Percentiles rank a stretch among this genome's conserved stretches.
These are phyloP conservation scores for Epichloe gansuensis DNA, from an alignment of 2,329 filamentous ascomycete genomes.

Conservation along the genomic window DNA sequence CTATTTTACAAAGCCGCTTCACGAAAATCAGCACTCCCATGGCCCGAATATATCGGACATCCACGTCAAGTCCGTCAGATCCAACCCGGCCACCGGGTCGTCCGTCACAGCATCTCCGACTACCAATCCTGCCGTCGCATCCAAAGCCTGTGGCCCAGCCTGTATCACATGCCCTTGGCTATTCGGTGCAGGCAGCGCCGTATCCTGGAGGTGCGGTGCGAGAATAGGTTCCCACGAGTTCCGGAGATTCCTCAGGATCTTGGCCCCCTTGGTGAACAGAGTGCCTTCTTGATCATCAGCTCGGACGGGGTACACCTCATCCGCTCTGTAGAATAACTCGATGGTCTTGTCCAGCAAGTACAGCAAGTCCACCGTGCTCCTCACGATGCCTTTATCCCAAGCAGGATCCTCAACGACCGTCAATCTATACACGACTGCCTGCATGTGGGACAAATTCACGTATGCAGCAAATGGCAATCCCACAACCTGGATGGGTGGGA, in stretches of 20 bases:
- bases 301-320: constrained; percentile 16
- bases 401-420: constrained; percentile 26
- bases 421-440: constrained; percentile 27
- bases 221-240: constrained; percentile 25
- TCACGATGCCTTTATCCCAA: constrained; percentile 28
- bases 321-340: constrained; percentile 19
- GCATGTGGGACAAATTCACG: constrained; percentile 22
- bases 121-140: constrained; percentile 7
- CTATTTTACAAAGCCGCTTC: not conserved
- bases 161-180: not conserved
- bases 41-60: constrained; percentile 27
- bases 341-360: constrained; percentile 22
- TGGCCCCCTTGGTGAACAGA: constrained; percentile 21
- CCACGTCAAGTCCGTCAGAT: constrained; percentile 25
- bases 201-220: constrained; percentile 13
- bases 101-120: constrained; percentile 8
- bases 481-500: constrained; percentile 18
- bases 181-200: not conserved
- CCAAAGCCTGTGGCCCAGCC: not conserved
- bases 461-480: constrained; percentile 23
- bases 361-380: constrained; percentile 23
- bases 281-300: constrained; percentile 17
- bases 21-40: constrained; percentile 19
- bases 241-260: constrained; percentile 23
- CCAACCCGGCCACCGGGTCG: constrained; percentile 14